Base-by-base conservation (phyloP, 805 yeast species). In the Torulaspora indica region DNA sequence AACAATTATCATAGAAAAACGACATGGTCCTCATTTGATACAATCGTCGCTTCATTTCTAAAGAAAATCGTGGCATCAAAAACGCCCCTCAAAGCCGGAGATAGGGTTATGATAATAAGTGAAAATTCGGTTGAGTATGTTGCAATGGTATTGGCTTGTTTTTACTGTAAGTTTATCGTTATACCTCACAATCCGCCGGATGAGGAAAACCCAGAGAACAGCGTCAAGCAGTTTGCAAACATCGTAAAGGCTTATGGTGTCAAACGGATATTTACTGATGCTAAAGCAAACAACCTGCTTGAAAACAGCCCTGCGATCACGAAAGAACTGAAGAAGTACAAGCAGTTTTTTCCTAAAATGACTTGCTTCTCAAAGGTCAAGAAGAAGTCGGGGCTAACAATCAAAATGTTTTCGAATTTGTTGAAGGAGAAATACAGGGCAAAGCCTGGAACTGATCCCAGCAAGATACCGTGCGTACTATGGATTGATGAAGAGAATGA, bases 81-180 rank as follows among this genome's bases (percentile, higher is more conserved):
- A 63, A 75, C 79, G 1, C 69, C 74, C 2, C 60, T 87, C 35
- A 73, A 68, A 42, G 72, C 85, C 2, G 95, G 95, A 0, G 85
- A 84, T 42, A 70, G 74, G 50, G 91, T 88, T 3, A 73, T 89
- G 3, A 68, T 93, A 55, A 82, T 89, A 82, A 89, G 87, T 60
- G 83, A 95, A 0, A 76, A 91, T 36, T 79, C 89, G 1, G 96
- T 90, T 45, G 98, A 93, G 49, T 91, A 78, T 57, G 78, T 83
- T 4, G 78, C 87, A 23, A 87, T 95, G 2, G 71, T 89, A 1
- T 79, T 81, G 63, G 97, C 98, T 0, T 91, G 98, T 60, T 76
- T 91, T 61, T 66, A 82, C 44, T 76, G 89, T 42, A 96, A 96
- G 7, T 49, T 64, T 12, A 54, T 57, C 45, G 58, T 88, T 4